Evolutionary conservation across 2,329 filamentous ascomycete species (phyloP).

Genomic region (Sclerotinia nivalis): DNA sequence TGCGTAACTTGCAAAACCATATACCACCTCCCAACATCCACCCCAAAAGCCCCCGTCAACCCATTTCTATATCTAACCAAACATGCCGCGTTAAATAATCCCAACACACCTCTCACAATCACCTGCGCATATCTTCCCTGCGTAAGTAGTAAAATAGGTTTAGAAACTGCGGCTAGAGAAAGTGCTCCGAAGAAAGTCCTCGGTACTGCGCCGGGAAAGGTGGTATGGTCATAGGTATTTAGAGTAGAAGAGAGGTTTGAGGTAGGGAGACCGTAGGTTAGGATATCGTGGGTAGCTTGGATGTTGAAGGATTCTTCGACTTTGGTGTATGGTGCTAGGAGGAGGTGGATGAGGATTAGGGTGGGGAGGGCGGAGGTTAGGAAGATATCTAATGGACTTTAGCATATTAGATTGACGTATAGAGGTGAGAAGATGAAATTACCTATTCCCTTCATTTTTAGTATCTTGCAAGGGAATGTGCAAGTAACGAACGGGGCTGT

Average conservation of each 20-base stretch:
- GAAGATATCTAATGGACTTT: constrained; percentile 45
- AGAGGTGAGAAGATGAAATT: constrained; percentile 1
- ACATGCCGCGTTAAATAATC: constrained; percentile 69
- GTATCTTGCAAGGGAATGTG: background rate
- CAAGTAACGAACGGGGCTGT: background rate
- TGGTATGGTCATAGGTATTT: constrained; percentile 80
- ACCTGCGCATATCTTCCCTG: constrained; percentile 58
- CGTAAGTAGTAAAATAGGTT: constrained; percentile 61
- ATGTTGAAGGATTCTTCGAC: constrained; percentile 99
- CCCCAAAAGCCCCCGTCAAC: constrained; percentile 68
- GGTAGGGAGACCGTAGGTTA: constrained; percentile 74
- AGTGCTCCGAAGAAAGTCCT: constrained; percentile 85
- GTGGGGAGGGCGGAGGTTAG: constrained; percentile 60
- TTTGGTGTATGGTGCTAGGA: constrained; percentile 85
- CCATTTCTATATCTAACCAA: constrained; percentile 66
- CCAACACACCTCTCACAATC: constrained; percentile 74
- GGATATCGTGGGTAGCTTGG: constrained; percentile 87
- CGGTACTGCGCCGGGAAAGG: constrained; percentile 88
- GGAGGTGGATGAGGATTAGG: constrained; percentile 67
- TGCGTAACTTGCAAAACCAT: constrained; percentile 75
- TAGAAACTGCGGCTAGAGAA: constrained; percentile 69
- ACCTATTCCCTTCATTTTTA: constrained; percentile 38
- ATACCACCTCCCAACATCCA: constrained; percentile 74
- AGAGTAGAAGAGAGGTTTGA: constrained; percentile 55
- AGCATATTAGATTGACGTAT: background rate